Evolutionary conservation across 2,329 filamentous ascomycete genomes (phyloP).

Genomic region (Exophiala dermatitidis): DNA sequence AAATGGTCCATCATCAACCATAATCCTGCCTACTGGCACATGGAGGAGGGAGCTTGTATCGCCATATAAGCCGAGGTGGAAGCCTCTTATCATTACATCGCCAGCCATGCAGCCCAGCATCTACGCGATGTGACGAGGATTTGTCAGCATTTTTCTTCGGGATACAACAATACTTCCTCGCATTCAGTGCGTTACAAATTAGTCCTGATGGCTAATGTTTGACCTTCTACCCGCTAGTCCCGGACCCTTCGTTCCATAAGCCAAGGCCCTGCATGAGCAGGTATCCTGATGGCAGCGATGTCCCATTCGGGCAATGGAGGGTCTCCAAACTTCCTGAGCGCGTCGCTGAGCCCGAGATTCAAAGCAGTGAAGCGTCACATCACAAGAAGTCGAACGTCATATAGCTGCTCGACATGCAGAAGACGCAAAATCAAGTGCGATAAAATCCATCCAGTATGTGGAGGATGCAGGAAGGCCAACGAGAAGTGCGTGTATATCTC

Average conservation of each 20-base stretch:
- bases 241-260: too few species aligned
- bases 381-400: slow-evolving; percentile 42
- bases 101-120: not conserved
- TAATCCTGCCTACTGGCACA: too few species aligned
- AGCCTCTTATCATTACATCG: not conserved
- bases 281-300: too few species aligned
- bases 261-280: too few species aligned
- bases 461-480: slow-evolving; percentile 40
- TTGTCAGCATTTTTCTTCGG: not conserved
- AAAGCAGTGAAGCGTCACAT: slow-evolving; percentile 37
- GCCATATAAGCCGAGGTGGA: too few species aligned
- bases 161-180: not conserved
- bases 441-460: slow-evolving; percentile 41
- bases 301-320: not conserved
- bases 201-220: too few species aligned
- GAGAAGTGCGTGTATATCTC: slow-evolving; percentile 39
- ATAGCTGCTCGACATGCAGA: slow-evolving; percentile 43
- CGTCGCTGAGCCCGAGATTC: not conserved
- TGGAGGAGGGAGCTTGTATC: too few species aligned
- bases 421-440: slow-evolving; percentile 44
- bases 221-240: not conserved
- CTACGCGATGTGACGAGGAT: not conserved
- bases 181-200: too few species aligned
- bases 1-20: too few species aligned
- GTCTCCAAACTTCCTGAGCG: not conserved